phyloP scores from a whole-genome alignment of 495 filamentous ascomycete species.

The Lophium mytilinum region DNA sequence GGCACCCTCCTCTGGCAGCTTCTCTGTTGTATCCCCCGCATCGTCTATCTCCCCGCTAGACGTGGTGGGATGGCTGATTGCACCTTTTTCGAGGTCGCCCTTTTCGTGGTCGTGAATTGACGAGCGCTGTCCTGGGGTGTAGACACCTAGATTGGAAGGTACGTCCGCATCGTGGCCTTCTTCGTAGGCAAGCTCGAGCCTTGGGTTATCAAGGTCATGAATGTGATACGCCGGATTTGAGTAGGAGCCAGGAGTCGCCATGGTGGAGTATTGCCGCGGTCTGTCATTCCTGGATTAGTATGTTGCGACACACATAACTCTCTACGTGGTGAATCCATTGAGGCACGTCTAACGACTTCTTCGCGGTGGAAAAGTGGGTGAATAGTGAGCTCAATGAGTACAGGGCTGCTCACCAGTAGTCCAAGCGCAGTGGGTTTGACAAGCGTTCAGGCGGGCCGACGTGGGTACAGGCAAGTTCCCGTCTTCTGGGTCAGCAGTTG shows the following conservation, averaged over 20 bases:
- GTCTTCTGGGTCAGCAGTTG: too few relatives aligned
- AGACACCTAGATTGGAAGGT: conserved; percentile 5
- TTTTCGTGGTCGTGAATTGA: neutral
- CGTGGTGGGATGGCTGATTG: conserved; percentile 3
- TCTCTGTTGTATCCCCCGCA: neutral
- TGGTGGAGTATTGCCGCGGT: neutral
- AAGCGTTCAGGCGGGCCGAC: too few relatives aligned
- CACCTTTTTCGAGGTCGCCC: conserved; percentile 15
- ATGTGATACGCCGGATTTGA: conserved; percentile 1
- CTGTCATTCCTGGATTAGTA: neutral
- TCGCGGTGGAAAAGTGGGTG: too few relatives aligned
- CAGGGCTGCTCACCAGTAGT: too few relatives aligned
- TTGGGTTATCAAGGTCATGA: conserved; percentile 9
- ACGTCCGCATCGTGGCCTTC: conserved; percentile 31
- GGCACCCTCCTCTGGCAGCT: neutral
- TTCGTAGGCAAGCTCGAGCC: conserved; percentile 18
- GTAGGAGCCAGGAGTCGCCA: conserved; percentile 8
- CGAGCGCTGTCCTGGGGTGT: conserved; percentile 1
- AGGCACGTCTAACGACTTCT: too few relatives aligned
- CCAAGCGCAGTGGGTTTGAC: too few relatives aligned
- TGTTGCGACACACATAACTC: neutral
- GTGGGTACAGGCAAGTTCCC: too few relatives aligned
- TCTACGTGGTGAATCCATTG: too few relatives aligned
- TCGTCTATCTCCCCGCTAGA: conserved; percentile 32
- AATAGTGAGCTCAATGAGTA: too few relatives aligned